Base-by-base conservation (phyloP, 2,329 filamentous ascomycete species). In the Camptophora hylomeconis region DNA sequence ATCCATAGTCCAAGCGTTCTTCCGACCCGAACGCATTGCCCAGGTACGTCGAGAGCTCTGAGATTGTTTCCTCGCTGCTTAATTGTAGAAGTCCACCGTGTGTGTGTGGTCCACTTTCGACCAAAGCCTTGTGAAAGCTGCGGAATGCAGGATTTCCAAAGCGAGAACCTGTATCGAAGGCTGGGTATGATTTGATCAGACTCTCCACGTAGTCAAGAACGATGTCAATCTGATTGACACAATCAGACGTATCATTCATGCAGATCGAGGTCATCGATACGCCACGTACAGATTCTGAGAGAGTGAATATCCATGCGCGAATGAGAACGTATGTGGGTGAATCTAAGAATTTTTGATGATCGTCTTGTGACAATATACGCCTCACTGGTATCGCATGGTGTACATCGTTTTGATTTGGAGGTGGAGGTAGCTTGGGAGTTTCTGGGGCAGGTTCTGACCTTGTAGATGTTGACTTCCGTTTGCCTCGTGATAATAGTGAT, bases 121-220 rank as follows among this genome's bases (percentile, higher is more conserved):
- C 49, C 9, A 62, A 48, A 32, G 58, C 53, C 36, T 61, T 80
- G 32, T 94, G 67, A 46, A 92, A 86, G 33, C 70, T 67, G 27
- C 83, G 73, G 57, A 98, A 98, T 2, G 80, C 73, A 42, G 84
- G 86, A 57, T 98, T 98, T 25, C 89, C 92, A 52, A 98, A 98
- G 15, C 89, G 71, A 6, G 84, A 93, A 24, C 84, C 84, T 25
- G 86, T 80, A 39, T 95, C 84, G 42, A 87, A 68, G 1, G 89
- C 77, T 1, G 89, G 89, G 29, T 78, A 75, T 28, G 67, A 58
- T 9, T 65, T 58, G 4, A 92, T 65, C 1, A 87, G 62, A 4
- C 60, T 53, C 30, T 82, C 74, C 6, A 80, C 71, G 30, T 75
- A 67, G 18, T 77, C 67, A 7, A 98, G 64, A 12, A 94, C 72